Evolutionary conservation across 805 yeast species (phyloP).

Genomic region (Kodamaea kaohsiungensis): DNA sequence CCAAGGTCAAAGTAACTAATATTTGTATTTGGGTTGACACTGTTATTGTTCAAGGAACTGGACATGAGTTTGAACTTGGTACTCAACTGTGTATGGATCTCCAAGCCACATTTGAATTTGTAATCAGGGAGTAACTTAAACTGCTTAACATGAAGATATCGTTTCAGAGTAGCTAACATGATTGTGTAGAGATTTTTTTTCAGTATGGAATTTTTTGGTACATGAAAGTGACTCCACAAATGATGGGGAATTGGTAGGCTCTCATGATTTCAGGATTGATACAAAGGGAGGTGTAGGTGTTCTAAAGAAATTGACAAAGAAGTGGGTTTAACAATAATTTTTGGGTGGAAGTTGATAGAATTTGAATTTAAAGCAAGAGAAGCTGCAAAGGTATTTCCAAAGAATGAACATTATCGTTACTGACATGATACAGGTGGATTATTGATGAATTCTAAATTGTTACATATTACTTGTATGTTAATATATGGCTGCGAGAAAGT

Average conservation of each 20-base stretch:
- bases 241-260: not conserved
- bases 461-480: no score
- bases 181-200: not conserved
- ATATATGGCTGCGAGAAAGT: no score
- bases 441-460: no score
- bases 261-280: no score
- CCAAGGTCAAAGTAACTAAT: conserved; percentile 82
- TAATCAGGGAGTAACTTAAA: conserved; percentile 20
- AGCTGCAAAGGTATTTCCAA: no score
- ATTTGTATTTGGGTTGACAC: conserved; percentile 61
- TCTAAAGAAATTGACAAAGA: no score
- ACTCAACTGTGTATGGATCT: conserved; percentile 86
- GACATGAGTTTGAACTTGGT: conserved; percentile 80
- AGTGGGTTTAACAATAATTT: no score
- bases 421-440: no score
- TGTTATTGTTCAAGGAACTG: conserved; percentile 37
- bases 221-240: not conserved
- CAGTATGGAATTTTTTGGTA: not conserved
- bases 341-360: no score
- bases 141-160: not conserved
- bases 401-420: no score
- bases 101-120: conserved; percentile 78
- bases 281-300: no score
- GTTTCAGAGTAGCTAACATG: not conserved
- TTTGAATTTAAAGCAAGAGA: no score